phyloP scores from a whole-genome alignment of 2,329 filamentous ascomycete species.

The Aureobasidium sp. region DNA sequence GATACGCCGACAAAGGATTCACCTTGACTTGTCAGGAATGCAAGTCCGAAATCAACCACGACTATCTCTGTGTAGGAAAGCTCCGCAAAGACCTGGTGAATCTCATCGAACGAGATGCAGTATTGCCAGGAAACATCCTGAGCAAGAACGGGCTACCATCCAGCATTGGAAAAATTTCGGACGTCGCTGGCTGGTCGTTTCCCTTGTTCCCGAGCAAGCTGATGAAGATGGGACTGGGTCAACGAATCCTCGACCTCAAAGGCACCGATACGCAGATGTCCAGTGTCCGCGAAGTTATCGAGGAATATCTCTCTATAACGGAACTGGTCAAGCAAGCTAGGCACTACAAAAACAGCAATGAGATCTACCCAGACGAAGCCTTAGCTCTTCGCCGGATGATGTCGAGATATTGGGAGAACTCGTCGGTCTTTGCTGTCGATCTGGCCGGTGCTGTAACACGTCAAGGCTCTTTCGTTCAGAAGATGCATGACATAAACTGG shows the following conservation, averaged over 20 bases:
- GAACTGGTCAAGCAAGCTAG: constrained; percentile 31
- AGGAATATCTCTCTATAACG: constrained; percentile 34
- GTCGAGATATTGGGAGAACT: constrained; percentile 61
- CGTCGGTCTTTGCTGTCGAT: constrained; percentile 55
- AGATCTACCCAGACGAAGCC: constrained; percentile 13
- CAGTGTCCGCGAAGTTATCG: constrained; percentile 43
- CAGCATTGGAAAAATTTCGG: constrained; percentile 18
- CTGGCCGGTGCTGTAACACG: constrained; percentile 56
- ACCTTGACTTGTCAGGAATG: constrained; percentile 44
- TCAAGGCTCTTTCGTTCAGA: constrained; percentile 58
- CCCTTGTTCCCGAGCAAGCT: constrained; percentile 18
- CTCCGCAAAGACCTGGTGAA: constrained; percentile 49
- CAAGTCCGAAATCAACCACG: constrained; percentile 41
- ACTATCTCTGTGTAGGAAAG: constrained; percentile 50
- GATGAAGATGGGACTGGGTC: constrained; percentile 39
- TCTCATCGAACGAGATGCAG: constrained; percentile 38
- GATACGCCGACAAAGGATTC: constrained; percentile 55
- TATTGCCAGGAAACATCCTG: constrained; percentile 58
- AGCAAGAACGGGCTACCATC: constrained; percentile 40
- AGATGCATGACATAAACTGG: constrained; percentile 74
- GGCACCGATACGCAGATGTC: constrained; percentile 35
- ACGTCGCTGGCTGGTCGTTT: constrained; percentile 7
- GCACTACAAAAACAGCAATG: not conserved
- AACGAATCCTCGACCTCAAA: constrained; percentile 24
- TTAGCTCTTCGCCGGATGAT: constrained; percentile 57